Conservation (phyloP, 495 filamentous ascomycete genomes). For the Penicillium mononematosum region DNA sequence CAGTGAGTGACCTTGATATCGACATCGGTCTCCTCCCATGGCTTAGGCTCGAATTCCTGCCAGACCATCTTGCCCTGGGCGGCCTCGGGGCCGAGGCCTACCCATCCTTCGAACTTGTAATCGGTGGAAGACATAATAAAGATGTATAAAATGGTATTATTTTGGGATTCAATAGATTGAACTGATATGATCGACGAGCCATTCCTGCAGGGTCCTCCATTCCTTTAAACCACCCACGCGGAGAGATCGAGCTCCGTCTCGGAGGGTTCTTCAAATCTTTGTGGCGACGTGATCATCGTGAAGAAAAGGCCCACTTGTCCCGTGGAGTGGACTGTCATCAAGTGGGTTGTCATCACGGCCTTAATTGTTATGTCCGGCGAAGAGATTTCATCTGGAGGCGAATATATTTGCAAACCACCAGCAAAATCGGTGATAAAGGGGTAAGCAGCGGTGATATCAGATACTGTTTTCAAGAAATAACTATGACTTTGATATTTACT, state of each 20-base stretch:
- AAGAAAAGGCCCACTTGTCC: conserved; percentile 15
- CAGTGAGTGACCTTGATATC: conserved; percentile 40
- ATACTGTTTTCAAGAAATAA: background rate
- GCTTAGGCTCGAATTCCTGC: conserved; percentile 72
- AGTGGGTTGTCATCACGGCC: conserved; percentile 20
- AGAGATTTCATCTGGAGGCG: background rate
- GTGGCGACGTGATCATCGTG: background rate
- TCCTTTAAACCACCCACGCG: conserved; percentile 14
- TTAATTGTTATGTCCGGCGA: conserved; percentile 21
- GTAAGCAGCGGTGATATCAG: background rate
- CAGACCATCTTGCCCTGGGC: conserved; percentile 73
- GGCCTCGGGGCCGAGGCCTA: conserved; percentile 54
- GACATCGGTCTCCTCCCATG: conserved; percentile 73
- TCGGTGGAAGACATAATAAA: conserved; percentile 26
- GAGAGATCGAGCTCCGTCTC: background rate
- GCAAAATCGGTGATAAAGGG: no score
- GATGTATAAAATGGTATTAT: background rate
- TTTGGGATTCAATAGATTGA: background rate
- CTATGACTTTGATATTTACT: background rate
- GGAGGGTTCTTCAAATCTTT: conserved; percentile 6
- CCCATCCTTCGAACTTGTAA: conserved; percentile 77
- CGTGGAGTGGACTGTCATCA: conserved; percentile 11
- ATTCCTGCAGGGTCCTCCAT: background rate
- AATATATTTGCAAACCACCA: background rate
- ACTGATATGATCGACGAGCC: background rate